A percentile compares a stretch with the other conserved stretches of the same genome.
Evolutionary conservation across 2,329 filamentous ascomycete genomes (phyloP).

Genomic region (Talaromyces piceae): DNA sequence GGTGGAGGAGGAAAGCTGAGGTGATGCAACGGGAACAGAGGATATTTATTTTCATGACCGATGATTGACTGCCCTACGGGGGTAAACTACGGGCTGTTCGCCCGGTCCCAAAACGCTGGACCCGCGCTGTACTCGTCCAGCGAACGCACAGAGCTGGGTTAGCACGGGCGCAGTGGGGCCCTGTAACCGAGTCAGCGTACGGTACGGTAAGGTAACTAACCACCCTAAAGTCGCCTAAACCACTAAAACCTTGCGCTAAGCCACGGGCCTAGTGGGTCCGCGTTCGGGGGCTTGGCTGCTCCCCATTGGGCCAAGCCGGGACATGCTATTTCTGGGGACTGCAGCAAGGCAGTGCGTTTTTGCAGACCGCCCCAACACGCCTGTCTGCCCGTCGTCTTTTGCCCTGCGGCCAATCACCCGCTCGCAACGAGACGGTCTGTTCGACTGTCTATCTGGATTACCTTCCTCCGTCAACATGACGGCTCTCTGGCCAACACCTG

Average conservation of each 20-base stretch:
- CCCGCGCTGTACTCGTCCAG: too few species aligned
- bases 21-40: neutral
- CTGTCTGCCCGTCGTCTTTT: neutral
- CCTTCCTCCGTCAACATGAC: too few species aligned
- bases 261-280: neutral
- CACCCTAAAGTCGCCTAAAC: neutral
- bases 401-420: neutral
- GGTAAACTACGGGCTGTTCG: constrained; percentile 3
- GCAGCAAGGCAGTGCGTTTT: neutral
- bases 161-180: neutral
- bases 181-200: neutral
- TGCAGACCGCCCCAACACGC: constrained; percentile 7
- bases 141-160: neutral
- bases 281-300: neutral
- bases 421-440: constrained; percentile 7
- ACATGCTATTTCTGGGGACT: neutral
- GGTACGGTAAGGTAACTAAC: neutral
- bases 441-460: too few species aligned
- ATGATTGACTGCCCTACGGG: constrained; percentile 13
- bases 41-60: constrained; percentile 4
- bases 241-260: too few species aligned
- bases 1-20: too few species aligned
- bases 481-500: too few species aligned
- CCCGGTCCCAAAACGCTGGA: constrained; percentile 7
- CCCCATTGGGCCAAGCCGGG: neutral